Evolutionary conservation across 805 yeast genomes (phyloP).

Genomic region (Saccharomycopsis amapae): DNA sequence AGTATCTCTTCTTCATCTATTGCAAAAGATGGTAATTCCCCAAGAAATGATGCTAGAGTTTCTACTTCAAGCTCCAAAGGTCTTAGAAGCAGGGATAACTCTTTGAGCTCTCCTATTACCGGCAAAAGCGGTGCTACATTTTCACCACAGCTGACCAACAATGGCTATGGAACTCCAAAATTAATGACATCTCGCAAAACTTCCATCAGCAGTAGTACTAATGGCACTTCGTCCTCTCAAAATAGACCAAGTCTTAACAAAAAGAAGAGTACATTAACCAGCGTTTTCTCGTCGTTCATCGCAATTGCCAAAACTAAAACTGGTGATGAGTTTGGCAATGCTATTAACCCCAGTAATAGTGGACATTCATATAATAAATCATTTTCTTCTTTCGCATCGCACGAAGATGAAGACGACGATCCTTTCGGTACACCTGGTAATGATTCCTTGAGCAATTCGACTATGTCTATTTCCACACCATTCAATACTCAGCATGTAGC

Average conservation of each 20-base stretch:
- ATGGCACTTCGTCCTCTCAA: neutral
- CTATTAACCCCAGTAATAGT: neutral
- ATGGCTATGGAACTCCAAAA: slow-evolving; percentile 2
- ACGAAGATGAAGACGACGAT: slow-evolving; percentile 40
- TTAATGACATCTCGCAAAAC: slow-evolving; percentile 9
- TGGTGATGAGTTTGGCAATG: neutral
- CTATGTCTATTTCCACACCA: slow-evolving; percentile 75
- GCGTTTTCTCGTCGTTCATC: slow-evolving; percentile 18
- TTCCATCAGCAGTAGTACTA: slow-evolving; percentile 4
- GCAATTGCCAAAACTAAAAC: slow-evolving; percentile 7
- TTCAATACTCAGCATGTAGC: slow-evolving; percentile 85
- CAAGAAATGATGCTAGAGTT: neutral
- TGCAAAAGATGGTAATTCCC: neutral
- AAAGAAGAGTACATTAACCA: slow-evolving; percentile 19
- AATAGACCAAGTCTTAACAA: slow-evolving; percentile 13
- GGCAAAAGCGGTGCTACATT: neutral
- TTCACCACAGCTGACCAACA: slow-evolving; percentile 4
- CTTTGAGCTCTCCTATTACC: slow-evolving; percentile 7
- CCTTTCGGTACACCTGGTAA: slow-evolving; percentile 36
- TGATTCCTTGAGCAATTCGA: slow-evolving; percentile 23
- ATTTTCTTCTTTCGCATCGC: neutral
- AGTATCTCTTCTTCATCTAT: slow-evolving; percentile 11
- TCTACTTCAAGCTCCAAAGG: slow-evolving; percentile 10
- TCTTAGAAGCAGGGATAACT: slow-evolving; percentile 2
- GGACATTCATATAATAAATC: slow-evolving; percentile 6